Evolutionary conservation across 2,329 filamentous ascomycete genomes (phyloP).

Genomic region (Apiospora kogelbergensis): DNA sequence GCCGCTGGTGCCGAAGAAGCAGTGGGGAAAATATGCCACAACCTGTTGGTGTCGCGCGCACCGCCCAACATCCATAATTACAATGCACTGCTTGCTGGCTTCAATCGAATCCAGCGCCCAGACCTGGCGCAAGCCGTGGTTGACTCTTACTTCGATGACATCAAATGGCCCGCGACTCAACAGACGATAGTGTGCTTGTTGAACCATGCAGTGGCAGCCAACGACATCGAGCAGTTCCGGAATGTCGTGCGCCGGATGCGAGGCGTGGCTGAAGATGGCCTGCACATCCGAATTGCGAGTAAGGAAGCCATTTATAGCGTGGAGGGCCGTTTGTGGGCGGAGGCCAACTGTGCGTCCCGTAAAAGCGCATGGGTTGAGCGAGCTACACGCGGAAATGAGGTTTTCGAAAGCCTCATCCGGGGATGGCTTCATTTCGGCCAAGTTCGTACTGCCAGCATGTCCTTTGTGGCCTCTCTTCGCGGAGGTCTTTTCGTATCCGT

Average conservation of each 20-base stretch:
- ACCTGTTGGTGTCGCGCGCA: conserved; percentile 61
- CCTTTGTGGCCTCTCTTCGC: conserved; percentile 28
- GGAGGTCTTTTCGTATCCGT: conserved; percentile 19
- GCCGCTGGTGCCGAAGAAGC: conserved; percentile 24
- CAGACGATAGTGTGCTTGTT: conserved; percentile 50
- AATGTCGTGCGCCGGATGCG: conserved; percentile 46
- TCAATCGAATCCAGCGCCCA: conserved; percentile 52
- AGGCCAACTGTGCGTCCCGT: conserved; percentile 30
- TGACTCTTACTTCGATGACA: conserved; percentile 47
- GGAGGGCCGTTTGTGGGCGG: conserved; percentile 23
- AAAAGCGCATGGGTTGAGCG: conserved; percentile 36
- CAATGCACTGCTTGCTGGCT: conserved; percentile 69
- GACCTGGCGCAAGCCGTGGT: conserved; percentile 54
- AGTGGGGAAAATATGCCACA: conserved; percentile 58
- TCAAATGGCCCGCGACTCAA: conserved; percentile 45
- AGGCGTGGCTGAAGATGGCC: conserved; percentile 36
- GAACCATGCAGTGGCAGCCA: conserved; percentile 46
- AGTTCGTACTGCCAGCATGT: conserved; percentile 25
- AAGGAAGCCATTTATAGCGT: conserved; percentile 28
- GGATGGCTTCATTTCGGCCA: conserved; percentile 48
- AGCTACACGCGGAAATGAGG: conserved; percentile 34
- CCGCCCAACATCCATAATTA: conserved; percentile 69
- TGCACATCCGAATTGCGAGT: conserved; percentile 25
- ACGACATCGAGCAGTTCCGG: conserved; percentile 43
- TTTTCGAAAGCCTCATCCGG: conserved; percentile 47